Evolutionary conservation across 2,329 filamentous ascomycete species (phyloP), one percentile per base, ranked within the genome.

Genomic region (Metarhizium guizhouense): DNA sequence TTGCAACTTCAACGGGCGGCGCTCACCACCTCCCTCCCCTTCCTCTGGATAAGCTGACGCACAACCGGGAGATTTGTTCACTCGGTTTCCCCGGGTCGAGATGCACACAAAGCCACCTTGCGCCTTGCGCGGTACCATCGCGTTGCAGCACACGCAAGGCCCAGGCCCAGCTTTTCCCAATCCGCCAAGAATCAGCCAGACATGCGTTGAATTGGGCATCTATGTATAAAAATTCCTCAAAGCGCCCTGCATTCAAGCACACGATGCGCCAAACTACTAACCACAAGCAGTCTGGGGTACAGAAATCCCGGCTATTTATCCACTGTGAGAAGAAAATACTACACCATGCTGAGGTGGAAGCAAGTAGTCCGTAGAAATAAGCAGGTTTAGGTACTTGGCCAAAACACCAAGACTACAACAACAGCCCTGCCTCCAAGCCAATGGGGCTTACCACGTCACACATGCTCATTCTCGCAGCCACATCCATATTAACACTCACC

Each of bases 391-490:
- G 25, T 25, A 38, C 32, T 11, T 7, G 7, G 32, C 10, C 6
- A 34, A 34, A 34, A 34, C 32, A 34, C 7, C 6, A 34, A 34
- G 2, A 4, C 32, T 11, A 2, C 40, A 32, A 38, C 25, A 30
- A 18, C 38, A 51, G 45, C 51, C 51, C 51, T 54, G 55, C 54
- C 6, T 32, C 45, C 25, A 40, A 47, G 43, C 52, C 56, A 56
- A 56, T 49, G 16, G 42, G 32, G 52, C 49, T 50, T 51, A 55
- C 53, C 55, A 59, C 59, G 59, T 59, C 59, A 55, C 53, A 57
- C 55, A 18, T 25, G 32, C 47, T 51, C 57, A 25, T 25, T 25
- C 25, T 25, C 25, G 25, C 25, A 25, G 25, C 25, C 25, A 30
- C 54, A 40, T 34, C 34, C n/a, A 45, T 42, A 40, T 30, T 0